These are phyloP conservation scores for Penicillium sp. DNA, from an alignment of 2,329 filamentous ascomycete species.

Conservation along the genomic window DNA sequence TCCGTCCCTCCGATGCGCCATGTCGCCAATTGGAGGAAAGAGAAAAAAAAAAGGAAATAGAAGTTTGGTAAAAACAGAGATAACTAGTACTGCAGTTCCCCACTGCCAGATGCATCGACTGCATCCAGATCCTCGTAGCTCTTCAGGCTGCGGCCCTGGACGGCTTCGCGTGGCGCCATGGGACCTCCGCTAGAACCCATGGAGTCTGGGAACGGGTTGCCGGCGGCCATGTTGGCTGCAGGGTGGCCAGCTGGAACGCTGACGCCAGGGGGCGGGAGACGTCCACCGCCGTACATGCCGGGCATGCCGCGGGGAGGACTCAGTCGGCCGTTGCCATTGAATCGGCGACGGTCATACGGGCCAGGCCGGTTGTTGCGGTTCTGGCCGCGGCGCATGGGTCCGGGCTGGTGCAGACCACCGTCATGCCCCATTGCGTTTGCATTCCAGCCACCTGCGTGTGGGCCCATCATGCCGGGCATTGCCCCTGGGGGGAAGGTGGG, in stretches of 20 bases:
- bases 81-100: conserved; percentile 82
- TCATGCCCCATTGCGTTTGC: conserved; percentile 39
- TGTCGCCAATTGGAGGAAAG: conserved; percentile 6
- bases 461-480: conserved; percentile 35
- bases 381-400: conserved; percentile 68
- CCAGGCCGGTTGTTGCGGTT: conserved; percentile 63
- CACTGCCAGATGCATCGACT: conserved; percentile 67
- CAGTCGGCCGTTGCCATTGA: conserved; percentile 49
- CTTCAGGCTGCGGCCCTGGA: conserved; percentile 87
- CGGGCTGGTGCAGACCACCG: conserved; percentile 52
- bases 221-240: conserved; percentile 42
- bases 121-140: conserved; percentile 98
- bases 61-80: not conserved
- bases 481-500: conserved; percentile 31
- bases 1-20: conserved; percentile 18
- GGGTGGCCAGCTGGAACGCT: conserved; percentile 42
- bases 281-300: conserved; percentile 34
- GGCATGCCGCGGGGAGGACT: conserved; percentile 39
- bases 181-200: conserved; percentile 65
- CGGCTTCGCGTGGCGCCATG: conserved; percentile 83
- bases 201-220: conserved; percentile 45
- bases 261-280: conserved; percentile 30
- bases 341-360: conserved; percentile 67
- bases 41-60: not conserved
- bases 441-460: conserved; percentile 28